phyloP scores from a whole-genome alignment of 176 grass and related monocot species.

The Rhynchospora pubera region DNA sequence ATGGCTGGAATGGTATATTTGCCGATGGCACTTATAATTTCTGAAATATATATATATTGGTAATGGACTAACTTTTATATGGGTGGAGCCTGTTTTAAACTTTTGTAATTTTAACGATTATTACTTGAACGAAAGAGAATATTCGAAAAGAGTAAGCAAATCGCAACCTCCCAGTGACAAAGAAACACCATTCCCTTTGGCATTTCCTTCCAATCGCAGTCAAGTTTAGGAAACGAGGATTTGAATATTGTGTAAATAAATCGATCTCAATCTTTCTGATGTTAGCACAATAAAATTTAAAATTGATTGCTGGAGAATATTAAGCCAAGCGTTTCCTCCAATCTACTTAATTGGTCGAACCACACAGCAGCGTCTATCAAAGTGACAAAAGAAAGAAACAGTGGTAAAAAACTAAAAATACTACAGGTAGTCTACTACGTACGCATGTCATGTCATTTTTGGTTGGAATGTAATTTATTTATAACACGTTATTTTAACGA shows the following conservation, averaged over 20 bases:
- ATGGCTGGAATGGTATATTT: too few species aligned
- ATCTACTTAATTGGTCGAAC: too few species aligned
- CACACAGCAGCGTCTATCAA: too few species aligned
- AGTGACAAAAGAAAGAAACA: too few species aligned
- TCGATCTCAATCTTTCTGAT: background rate
- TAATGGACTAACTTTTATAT: background rate
- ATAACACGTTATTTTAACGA: too few species aligned
- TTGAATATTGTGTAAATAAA: background rate
- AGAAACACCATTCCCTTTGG: background rate
- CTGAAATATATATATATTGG: too few species aligned
- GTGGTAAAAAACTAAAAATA: too few species aligned
- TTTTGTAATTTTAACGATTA: background rate
- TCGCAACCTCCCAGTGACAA: background rate
- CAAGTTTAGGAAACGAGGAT: background rate
- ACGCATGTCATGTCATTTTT: too few species aligned
- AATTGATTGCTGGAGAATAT: background rate
- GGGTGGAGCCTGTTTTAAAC: background rate
- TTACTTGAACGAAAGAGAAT: background rate
- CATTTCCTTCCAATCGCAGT: slow-evolving; percentile 1
- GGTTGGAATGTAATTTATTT: too few species aligned
- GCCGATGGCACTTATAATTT: too few species aligned
- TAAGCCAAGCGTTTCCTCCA: too few species aligned
- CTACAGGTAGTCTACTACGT: too few species aligned
- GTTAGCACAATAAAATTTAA: background rate
- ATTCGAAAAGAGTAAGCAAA: background rate